Evolutionary conservation across 148 eudicot species (phyloP).

Genomic region (Silene uniflora): DNA sequence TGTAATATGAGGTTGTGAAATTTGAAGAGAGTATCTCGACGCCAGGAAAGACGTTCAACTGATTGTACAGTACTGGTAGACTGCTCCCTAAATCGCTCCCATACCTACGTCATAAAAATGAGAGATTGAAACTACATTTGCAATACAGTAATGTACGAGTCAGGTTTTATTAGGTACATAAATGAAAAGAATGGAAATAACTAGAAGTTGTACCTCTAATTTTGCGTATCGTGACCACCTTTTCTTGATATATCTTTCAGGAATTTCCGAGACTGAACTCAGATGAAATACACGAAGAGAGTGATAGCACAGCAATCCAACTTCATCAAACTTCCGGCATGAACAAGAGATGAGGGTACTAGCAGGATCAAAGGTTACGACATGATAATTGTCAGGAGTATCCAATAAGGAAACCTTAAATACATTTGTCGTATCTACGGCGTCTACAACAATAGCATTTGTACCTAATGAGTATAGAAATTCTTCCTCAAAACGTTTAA

Average conservation of each 20-base stretch:
- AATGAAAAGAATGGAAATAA: too few relatives aligned
- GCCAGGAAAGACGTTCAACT: too few relatives aligned
- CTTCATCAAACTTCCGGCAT: background rate
- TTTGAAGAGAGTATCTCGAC: too few relatives aligned
- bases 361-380: background rate
- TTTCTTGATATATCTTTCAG: background rate
- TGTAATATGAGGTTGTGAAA: too few relatives aligned
- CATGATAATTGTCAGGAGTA: background rate
- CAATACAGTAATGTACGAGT: too few relatives aligned
- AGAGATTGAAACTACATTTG: too few relatives aligned
- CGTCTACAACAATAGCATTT: background rate
- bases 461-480: background rate
- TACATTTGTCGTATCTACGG: background rate
- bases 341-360: background rate
- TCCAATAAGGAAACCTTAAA: background rate
- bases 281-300: background rate
- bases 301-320: background rate
- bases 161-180: too few relatives aligned
- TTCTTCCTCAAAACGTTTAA: background rate
- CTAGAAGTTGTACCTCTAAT: background rate
- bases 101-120: too few relatives aligned
- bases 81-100: too few relatives aligned
- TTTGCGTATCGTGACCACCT: constrained; percentile 8
- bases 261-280: background rate
- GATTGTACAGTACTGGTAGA: too few relatives aligned